Base-by-base conservation (phyloP, 2,329 filamentous ascomycete genomes). In the Diaporthe caulivora region DNA sequence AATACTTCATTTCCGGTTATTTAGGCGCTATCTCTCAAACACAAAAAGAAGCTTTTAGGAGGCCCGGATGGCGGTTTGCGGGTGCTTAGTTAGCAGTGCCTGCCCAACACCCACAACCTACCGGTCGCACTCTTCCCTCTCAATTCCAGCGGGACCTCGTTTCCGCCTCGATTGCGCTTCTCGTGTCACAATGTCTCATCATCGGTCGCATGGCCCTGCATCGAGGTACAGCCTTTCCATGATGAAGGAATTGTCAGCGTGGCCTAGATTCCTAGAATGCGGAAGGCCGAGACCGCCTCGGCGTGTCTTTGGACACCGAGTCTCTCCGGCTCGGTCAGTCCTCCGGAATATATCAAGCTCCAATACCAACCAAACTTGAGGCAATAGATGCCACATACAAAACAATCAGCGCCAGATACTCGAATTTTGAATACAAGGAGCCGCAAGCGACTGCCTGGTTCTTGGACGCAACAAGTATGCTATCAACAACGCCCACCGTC, bases 261-360 rank as follows among this genome's bases (percentile, higher is more conserved):
- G 17, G 40, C 40, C 58, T 31, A 37, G 7, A 62, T 62, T 62
- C 40, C 44, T 29, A 47, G 24, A 62, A 21, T 37, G 58, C 40
- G 58, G 40, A 31, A 62, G 18, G 24, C 58, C 24, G 58, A 62
- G 15, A 15, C 40, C 10, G 58, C n/a, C 58, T 62, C 58, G 58
- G 58, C 31, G 24, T 47, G 40, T 47, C 17, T 8, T 10, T 62
- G 0, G 4, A 62, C 24, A 4, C 58, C 58, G 58, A 62, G 58
- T 44, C 58, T 62, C 58, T 62, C 58, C 58, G 58, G 58, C 40
- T 24, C 40, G 44, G 21, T 31, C 37, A 29, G 40, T 29, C 57
- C 37, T 13, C 11, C 17, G 40, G 58, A 44, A 44, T 29, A n/a
- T 44, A 47, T 44, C 18, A 44, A n/a, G 37, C 40, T 29, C 29